Evolutionary conservation across 495 filamentous ascomycete genomes (phyloP), one percentile per base, ranked within the genome.

Genomic region (Xylaria longipes): DNA sequence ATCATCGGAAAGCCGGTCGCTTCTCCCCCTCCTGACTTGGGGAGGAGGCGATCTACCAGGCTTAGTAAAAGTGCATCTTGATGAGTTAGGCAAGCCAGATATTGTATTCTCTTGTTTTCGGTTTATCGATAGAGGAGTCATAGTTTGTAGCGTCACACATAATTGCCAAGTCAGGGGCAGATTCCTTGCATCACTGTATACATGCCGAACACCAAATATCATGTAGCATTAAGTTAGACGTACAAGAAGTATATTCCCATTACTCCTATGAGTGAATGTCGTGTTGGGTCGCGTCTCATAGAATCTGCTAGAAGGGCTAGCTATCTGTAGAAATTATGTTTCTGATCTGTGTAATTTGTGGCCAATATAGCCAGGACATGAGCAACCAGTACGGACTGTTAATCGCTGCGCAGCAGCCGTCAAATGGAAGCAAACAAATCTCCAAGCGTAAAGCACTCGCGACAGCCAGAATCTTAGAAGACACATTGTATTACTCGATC

Each of bases 401-500:
- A 22, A 4, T 68, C 8, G 7, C 27, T 4, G 8, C 17, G 11
- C 5, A n/a, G 17, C 27, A 45, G 27, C 43, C 6, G n/a, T 11
- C 29, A 35, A 25, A 22, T 37, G 14, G 4, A 46, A 45, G 50
- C 25, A 58, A 45, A 39, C 6, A 27, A 25, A 22, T 14, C 50
- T 33, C 27, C 25, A 25, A 27, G 25, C 20, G 27, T 12, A 15
- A 61, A 17, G 52, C 5, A 43, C 20, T 1, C 9, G 3, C 5
- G 27, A 22, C 5, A 31, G 1, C n/a, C 6, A 1, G 14, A n/a
- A 14, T 15, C 35, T 8, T 15, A 25, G 22, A 1, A 46, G 22
- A 29, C 7, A 11, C 11, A 72, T 72, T 54, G 9, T 45, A n/a
- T 73, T 74, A 92, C 75, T 97, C 94, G 77, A 97, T 95, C 78